phyloP scores from a whole-genome alignment of 2,329 filamentous ascomycete genomes.

The Neofusicoccum ribis region DNA sequence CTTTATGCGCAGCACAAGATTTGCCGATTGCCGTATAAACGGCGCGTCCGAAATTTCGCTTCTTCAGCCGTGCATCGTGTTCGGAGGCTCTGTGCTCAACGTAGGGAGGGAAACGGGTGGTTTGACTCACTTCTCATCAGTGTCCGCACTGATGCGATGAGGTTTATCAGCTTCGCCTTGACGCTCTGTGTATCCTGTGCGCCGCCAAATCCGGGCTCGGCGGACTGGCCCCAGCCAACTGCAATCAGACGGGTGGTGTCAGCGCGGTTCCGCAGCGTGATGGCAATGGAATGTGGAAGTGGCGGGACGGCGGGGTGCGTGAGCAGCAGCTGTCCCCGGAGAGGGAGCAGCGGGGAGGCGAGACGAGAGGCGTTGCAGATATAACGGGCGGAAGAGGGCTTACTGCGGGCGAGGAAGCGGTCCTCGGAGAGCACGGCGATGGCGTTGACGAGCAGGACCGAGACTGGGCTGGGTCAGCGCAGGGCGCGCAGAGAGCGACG shows the following conservation, averaged over 20 bases:
- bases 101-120: not conserved
- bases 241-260: not conserved
- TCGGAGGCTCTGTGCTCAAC: not conserved
- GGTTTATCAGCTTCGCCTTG: constrained; percentile 82
- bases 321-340: not conserved
- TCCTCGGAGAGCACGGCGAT: constrained; percentile 94
- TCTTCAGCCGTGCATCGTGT: not conserved
- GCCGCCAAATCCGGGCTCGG: constrained; percentile 77
- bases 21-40: not conserved
- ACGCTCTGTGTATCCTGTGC: constrained; percentile 71
- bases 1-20: not conserved
- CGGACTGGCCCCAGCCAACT: constrained; percentile 76
- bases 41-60: not conserved
- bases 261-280: not conserved
- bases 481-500: constrained; percentile 23
- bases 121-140: constrained; percentile 80
- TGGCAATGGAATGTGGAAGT: not conserved
- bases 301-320: not conserved
- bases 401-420: constrained; percentile 83
- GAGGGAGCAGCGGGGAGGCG: not conserved
- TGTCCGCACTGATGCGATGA: constrained; percentile 87
- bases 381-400: constrained; percentile 28
- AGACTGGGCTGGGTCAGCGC: constrained; percentile 53
- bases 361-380: constrained; percentile 5
- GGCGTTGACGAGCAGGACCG: constrained; percentile 87